These are phyloP conservation scores for Alternaria metachromatica DNA, from an alignment of 2,329 filamentous ascomycete species.

Conservation along the genomic window DNA sequence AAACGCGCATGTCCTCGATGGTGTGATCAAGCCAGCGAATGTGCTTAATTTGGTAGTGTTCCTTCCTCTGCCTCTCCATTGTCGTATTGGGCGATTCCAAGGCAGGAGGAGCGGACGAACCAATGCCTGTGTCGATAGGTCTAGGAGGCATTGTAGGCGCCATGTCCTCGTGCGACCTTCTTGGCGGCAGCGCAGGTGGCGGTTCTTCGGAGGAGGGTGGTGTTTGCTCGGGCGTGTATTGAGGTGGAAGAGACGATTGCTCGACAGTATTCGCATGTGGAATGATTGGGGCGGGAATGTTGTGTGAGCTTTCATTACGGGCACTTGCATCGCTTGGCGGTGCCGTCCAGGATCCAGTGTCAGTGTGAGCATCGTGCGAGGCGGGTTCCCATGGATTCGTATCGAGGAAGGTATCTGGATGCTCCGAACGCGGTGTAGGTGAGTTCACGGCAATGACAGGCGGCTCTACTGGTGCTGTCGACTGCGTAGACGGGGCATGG, in stretches of 20 bases:
- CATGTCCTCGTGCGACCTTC: constrained; percentile 43
- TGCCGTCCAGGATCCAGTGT: neutral
- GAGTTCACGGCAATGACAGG: constrained; percentile 38
- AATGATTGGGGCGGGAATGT: constrained; percentile 33
- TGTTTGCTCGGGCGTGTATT: constrained; percentile 7
- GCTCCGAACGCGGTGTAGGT: constrained; percentile 24
- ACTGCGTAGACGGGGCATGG: constrained; percentile 14
- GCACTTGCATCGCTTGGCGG: neutral
- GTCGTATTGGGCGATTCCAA: constrained; percentile 50
- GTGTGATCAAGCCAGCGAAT: constrained; percentile 80
- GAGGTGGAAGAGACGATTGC: constrained; percentile 17
- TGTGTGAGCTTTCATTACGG: constrained; percentile 20
- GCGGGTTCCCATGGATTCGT: constrained; percentile 38
- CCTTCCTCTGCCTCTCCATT: constrained; percentile 60
- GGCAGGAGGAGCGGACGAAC: constrained; percentile 23
- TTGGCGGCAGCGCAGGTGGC: constrained; percentile 42
- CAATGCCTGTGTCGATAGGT: constrained; percentile 33
- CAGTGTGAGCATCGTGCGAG: neutral
- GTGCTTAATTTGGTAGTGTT: constrained; percentile 93
- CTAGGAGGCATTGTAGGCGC: constrained; percentile 45
- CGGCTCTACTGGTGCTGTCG: constrained; percentile 30
- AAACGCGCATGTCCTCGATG: constrained; percentile 69
- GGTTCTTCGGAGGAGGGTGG: constrained; percentile 22
- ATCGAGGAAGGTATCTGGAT: constrained; percentile 31
- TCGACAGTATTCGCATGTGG: constrained; percentile 33